Base-by-base conservation (phyloP, 805 yeast species). In the Candida nitratophila region DNA sequence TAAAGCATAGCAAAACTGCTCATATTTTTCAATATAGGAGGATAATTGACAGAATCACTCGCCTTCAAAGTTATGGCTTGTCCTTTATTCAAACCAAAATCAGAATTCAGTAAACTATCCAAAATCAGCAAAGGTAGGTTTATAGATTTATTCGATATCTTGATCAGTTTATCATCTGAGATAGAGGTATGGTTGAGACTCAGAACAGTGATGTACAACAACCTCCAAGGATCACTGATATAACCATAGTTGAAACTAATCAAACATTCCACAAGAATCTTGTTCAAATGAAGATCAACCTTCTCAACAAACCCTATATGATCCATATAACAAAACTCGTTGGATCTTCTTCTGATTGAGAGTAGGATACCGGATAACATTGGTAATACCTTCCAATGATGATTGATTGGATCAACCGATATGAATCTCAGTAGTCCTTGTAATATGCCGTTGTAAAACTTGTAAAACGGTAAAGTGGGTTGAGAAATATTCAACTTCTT, bases 371-470 rank as follows among this genome's bases (percentile, higher is more conserved):
- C 83, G 1, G 74, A 52, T 9, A 74, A 53, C 1, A 76, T 56
- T 0, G 81, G 79, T 19, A 73, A 47, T 1, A 66, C 66, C 52
- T 72, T 75, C 78, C 79, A 71, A 45, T 66, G 54, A 46, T 65
- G 31, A 15, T 46, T 26, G 7, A 14, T 17, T 2, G 57, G 53
- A 34, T 55, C 56, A 1, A n/a, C 5, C 8, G 40, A 31, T 7
- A 34, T 17, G 44, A 68, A 70, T 45, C 61, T 58, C 19, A 47
- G 42, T 38, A 73, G 44, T 36, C 70, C 76, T 16, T 57, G 60
- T 17, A 58, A 41, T 4, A 74, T 34, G 1, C 67, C 59, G 5
- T 55, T 50, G 53, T 74, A 76, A 54, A 73, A 77, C 2, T 58
- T 56, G 50, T 68, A 62, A 37, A 76, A 64, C 1, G 74, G 55